phyloP scores from a whole-genome alignment of 1,284 basidiomycete species.

The Naganishia albida region DNA sequence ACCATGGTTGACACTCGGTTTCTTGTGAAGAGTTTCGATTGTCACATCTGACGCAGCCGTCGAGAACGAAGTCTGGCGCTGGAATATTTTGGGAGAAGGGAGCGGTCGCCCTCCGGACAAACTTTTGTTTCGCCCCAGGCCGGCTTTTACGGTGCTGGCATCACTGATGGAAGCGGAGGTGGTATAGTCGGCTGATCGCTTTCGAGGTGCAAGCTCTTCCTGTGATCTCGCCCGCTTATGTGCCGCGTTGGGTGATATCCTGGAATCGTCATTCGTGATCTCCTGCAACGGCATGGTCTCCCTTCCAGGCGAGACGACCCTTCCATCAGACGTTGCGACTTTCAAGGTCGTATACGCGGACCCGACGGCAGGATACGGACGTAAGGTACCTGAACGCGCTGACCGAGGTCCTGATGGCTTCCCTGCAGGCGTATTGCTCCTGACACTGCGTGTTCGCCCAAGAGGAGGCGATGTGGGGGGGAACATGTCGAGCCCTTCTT shows the following conservation, averaged over 20 bases:
- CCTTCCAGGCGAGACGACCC: conserved; percentile 42
- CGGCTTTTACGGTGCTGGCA: neutral
- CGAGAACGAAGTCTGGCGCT: neutral
- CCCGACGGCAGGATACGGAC: neutral
- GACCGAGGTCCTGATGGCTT: conserved; percentile 14
- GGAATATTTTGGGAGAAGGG: neutral
- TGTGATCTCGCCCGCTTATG: conserved; percentile 30
- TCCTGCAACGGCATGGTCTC: conserved; percentile 43
- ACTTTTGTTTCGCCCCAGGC: neutral
- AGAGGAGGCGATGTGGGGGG: neutral
- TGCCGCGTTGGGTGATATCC: conserved; percentile 13
- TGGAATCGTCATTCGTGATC: conserved; percentile 20
- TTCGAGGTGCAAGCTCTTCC: conserved; percentile 32
- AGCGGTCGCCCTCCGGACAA: neutral
- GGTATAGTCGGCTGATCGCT: conserved; percentile 31
- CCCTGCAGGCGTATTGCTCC: neutral
- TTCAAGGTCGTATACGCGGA: conserved; percentile 15
- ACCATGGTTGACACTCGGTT: neutral
- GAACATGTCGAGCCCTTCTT: neutral
- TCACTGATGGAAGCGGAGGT: neutral
- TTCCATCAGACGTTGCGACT: conserved; percentile 40
- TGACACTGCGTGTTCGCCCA: conserved; percentile 1
- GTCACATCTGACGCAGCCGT: neutral
- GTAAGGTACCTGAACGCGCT: neutral
- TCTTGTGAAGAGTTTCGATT: neutral